Evolutionary conservation across 2,329 filamentous ascomycete genomes (phyloP).

Genomic region (Pestalotiopsis fici): DNA sequence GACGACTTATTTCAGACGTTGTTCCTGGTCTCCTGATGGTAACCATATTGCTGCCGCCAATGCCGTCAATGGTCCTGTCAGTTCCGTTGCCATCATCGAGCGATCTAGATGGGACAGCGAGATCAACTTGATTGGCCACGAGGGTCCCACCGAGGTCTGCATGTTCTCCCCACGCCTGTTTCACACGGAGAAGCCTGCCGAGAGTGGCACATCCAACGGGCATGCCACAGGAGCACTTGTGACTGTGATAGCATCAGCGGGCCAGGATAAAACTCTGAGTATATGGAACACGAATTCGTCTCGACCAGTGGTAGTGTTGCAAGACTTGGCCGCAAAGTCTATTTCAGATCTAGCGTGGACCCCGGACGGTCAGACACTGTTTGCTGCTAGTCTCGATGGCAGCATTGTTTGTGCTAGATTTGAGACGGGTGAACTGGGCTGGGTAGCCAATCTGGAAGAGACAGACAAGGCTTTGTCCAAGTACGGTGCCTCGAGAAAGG

Average conservation of each 20-base stretch:
- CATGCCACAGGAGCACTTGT: constrained; percentile 58
- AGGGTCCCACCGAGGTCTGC: constrained; percentile 95
- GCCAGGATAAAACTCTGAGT: constrained; percentile 93
- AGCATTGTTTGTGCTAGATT: constrained; percentile 83
- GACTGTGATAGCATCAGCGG: constrained; percentile 94
- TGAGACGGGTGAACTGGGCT: constrained; percentile 84
- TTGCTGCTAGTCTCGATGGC: constrained; percentile 85
- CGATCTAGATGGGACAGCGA: constrained; percentile 92
- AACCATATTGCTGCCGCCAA: constrained; percentile 97
- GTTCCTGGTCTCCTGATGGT: constrained; percentile 97
- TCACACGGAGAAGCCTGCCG: constrained; percentile 66
- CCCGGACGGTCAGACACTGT: constrained; percentile 85
- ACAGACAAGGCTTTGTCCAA: constrained; percentile 93
- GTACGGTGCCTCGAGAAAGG: constrained; percentile 85
- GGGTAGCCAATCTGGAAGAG: constrained; percentile 81
- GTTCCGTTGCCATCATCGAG: constrained; percentile 94
- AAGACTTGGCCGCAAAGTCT: constrained; percentile 86
- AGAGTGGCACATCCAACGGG: constrained; percentile 51
- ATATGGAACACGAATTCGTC: constrained; percentile 98
- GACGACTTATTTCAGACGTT: constrained; percentile 94
- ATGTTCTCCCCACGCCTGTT: constrained; percentile 95
- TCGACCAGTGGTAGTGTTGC: constrained; percentile 83
- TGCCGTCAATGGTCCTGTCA: constrained; percentile 95
- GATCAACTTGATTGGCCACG: constrained; percentile 95
- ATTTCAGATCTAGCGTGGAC: constrained; percentile 95